These are phyloP conservation scores for Candida endomychidarum DNA, from an alignment of 805 yeast genomes.

Conservation along the genomic window DNA sequence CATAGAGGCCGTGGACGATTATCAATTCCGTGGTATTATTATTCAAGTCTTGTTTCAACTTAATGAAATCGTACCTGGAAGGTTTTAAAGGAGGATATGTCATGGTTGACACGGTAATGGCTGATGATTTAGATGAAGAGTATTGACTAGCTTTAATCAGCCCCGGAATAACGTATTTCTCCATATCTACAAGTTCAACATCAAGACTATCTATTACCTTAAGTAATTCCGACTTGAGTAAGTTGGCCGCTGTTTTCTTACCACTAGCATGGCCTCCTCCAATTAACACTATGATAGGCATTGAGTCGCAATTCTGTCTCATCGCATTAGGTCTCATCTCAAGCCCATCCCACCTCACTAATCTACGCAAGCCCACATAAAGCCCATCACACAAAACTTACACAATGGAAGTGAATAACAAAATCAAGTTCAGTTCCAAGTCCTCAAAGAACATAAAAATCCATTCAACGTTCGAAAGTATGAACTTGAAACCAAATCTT, in stretches of 20 bases:
- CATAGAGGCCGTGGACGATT: constrained; percentile 76
- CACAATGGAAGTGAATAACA: constrained; percentile 15
- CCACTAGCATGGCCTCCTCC: constrained; percentile 70
- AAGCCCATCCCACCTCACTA: too few species aligned
- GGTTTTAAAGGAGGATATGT: constrained; percentile 32
- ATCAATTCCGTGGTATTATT: constrained; percentile 22
- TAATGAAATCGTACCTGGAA: constrained; percentile 40
- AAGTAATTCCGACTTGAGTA: constrained; percentile 33
- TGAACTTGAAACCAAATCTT: constrained; percentile 40
- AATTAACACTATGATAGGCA: constrained; percentile 42
- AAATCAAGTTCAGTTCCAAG: constrained; percentile 22
- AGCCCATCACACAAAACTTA: too few species aligned
- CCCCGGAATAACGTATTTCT: constrained; percentile 30
- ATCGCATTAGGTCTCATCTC: too few species aligned
- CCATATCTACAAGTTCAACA: constrained; percentile 46
- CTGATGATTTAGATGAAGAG: constrained; percentile 24
- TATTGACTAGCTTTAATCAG: constrained; percentile 20
- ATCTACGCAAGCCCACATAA: too few species aligned
- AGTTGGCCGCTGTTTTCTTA: constrained; percentile 37
- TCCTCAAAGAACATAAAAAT: constrained; percentile 55
- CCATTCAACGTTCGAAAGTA: constrained; percentile 46
- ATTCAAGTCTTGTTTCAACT: constrained; percentile 17
- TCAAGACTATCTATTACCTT: constrained; percentile 16
- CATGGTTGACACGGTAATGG: constrained; percentile 26
- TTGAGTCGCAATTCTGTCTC: neutral